A percentile compares a stretch with the other conserved stretches of the same genome.
Evolutionary conservation across 768 basidiomycete species (phyloP).

Genomic region (Rhizopogon salebrosus): DNA sequence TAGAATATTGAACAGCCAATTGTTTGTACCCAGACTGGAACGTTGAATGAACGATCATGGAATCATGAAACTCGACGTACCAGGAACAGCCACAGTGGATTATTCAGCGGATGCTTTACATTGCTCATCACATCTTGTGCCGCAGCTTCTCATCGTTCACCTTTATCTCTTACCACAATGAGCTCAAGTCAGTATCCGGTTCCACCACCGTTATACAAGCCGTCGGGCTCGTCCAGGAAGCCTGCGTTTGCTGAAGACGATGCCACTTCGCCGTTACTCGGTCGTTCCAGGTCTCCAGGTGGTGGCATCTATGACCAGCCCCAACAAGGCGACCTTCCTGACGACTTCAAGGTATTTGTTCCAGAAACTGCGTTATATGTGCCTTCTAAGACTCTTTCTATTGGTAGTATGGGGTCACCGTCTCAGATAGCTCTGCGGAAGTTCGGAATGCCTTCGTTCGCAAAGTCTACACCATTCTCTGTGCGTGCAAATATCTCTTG

Average conservation of each 20-base stretch:
- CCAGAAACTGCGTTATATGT: not conserved
- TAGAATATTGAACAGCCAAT: no score
- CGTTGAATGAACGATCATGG: no score
- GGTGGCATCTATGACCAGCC: conserved; percentile 74
- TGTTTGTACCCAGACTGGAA: no score
- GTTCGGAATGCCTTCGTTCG: conserved; percentile 84
- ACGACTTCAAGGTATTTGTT: conserved; percentile 82
- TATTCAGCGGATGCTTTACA: conserved; percentile 20
- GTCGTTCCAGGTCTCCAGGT: conserved; percentile 36
- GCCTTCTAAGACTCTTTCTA: not conserved
- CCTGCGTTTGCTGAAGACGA: conserved; percentile 33
- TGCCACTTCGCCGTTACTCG: conserved; percentile 52
- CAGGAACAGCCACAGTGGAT: conserved; percentile 22
- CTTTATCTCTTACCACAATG: conserved; percentile 34
- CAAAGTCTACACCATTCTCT: conserved; percentile 88
- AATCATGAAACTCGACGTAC: no score
- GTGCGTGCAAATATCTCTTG: conserved; percentile 40
- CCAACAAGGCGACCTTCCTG: conserved; percentile 68
- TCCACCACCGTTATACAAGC: conserved; percentile 55
- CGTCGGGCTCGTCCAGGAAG: conserved; percentile 34
- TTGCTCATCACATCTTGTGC: conserved; percentile 4
- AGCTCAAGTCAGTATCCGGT: conserved; percentile 49
- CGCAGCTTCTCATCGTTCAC: conserved; percentile 5
- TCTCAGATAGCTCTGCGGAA: conserved; percentile 70
- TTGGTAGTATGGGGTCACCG: conserved; percentile 66